Percentiles rank a stretch among this genome's conserved stretches.
These are phyloP conservation scores for Mycena metata DNA, from an alignment of 768 basidiomycete species.

Conservation along the genomic window DNA sequence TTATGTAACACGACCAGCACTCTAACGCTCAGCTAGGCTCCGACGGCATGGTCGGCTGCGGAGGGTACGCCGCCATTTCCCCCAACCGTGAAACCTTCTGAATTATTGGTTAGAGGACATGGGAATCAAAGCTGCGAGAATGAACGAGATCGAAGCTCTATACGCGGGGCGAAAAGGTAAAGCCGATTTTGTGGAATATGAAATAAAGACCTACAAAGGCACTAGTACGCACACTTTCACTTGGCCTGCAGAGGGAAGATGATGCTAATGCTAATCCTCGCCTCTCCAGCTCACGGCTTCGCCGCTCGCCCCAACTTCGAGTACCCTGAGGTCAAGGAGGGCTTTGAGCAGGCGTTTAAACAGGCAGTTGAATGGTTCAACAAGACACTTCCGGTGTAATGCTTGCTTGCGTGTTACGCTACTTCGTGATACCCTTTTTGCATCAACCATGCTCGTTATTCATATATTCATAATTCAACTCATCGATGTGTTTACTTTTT, in stretches of 20 bases:
- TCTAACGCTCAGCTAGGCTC: conserved; percentile 14
- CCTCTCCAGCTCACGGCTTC: conserved; percentile 57
- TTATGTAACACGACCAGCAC: too few species aligned
- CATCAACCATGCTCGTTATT: too few species aligned
- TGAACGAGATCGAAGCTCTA: conserved; percentile 49
- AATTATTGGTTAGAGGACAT: conserved; percentile 23
- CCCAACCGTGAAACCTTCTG: background rate
- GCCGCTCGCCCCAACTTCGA: conserved; percentile 57
- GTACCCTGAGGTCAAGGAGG: conserved; percentile 55
- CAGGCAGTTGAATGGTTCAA: conserved; percentile 62
- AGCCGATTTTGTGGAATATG: conserved; percentile 56
- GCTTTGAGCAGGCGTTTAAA: conserved; percentile 56
- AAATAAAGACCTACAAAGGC: conserved; percentile 57
- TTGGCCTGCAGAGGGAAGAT: too few species aligned
- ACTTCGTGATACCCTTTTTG: too few species aligned
- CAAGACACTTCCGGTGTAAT: conserved; percentile 49
- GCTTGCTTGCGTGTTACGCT: too few species aligned
- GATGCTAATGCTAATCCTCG: background rate
- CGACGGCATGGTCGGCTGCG: conserved; percentile 29
- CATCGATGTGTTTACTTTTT: too few species aligned
- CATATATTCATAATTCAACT: too few species aligned
- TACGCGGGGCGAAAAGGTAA: conserved; percentile 54
- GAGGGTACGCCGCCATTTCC: conserved; percentile 10
- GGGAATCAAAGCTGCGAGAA: conserved; percentile 20
- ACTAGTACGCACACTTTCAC: conserved; percentile 3